Evolutionary conservation across 352 stramenopile species (phyloP).

Genomic region (Phytophthora litchii): DNA sequence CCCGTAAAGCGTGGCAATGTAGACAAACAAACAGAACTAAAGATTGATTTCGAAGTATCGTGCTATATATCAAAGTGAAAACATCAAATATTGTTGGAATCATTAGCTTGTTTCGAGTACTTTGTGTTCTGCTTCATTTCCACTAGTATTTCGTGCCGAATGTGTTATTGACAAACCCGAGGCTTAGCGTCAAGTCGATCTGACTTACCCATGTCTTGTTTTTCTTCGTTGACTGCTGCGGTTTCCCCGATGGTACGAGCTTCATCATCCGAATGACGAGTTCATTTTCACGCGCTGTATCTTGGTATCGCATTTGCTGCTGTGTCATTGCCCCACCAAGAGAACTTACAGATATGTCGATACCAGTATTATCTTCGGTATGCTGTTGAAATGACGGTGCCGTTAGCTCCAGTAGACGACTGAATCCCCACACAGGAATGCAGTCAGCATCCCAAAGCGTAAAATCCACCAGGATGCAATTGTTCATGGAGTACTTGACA

Average conservation of each 20-base stretch:
- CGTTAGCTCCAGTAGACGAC: conserved; percentile 32
- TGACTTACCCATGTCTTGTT: conserved; percentile 31
- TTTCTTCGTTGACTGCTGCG: conserved; percentile 30
- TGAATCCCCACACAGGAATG: conserved; percentile 56
- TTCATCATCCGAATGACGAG: conserved; percentile 25
- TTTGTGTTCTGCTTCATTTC: background rate
- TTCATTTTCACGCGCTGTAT: conserved; percentile 37
- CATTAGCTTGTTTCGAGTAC: background rate
- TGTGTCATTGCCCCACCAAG: conserved; percentile 9
- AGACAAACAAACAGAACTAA: conserved; percentile 24
- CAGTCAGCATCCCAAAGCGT: conserved; percentile 59
- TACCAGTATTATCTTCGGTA: conserved; percentile 3
- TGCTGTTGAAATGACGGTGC: conserved; percentile 3
- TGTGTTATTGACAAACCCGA: conserved; percentile 56
- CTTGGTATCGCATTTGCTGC: conserved; percentile 31
- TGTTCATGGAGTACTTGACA: conserved; percentile 44
- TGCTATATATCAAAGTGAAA: conserved; percentile 7
- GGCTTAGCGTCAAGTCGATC: conserved; percentile 43
- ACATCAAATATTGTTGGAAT: conserved; percentile 10
- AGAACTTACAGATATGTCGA: conserved; percentile 30
- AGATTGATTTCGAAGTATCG: conserved; percentile 19
- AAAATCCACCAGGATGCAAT: conserved; percentile 58
- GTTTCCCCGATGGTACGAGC: conserved; percentile 26
- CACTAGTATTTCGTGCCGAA: conserved; percentile 52
- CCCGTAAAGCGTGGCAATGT: conserved; percentile 27